Evolutionary conservation across 371 early-diverging fungal genomes (phyloP).

Genomic region (Haplosporangium sp.): DNA sequence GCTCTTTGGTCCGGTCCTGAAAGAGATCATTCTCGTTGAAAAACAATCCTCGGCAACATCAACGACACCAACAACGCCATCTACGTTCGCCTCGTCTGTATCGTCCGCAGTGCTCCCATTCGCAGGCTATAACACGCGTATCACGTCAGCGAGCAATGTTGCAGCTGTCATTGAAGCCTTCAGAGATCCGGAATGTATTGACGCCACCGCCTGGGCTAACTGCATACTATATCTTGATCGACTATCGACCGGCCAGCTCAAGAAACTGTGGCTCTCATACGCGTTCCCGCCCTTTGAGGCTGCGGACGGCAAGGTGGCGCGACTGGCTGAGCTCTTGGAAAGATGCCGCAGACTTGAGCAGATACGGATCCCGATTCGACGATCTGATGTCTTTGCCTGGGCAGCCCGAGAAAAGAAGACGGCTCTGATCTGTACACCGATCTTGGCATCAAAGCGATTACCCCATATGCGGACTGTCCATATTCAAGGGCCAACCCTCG

Average conservation of each 20-base stretch:
- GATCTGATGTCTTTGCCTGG: constrained; percentile 36
- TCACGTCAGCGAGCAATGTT: not conserved
- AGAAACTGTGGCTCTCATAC: constrained; percentile 22
- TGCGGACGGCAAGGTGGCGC: constrained; percentile 9
- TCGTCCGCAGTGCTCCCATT: not conserved
- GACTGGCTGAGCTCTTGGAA: constrained; percentile 20
- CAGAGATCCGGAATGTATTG: constrained; percentile 21
- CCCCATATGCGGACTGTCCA: constrained; percentile 24
- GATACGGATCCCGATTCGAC: constrained; percentile 31
- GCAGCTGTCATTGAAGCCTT: constrained; percentile 17
- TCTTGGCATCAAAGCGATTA: constrained; percentile 31
- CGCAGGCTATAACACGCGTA: not conserved
- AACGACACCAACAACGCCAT: constrained; percentile 1
- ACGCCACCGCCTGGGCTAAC: constrained; percentile 29
- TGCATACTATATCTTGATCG: constrained; percentile 26
- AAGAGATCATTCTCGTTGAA: constrained; percentile 16
- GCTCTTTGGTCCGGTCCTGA: constrained; percentile 38
- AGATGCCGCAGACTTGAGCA: constrained; percentile 29
- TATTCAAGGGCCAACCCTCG: constrained; percentile 35
- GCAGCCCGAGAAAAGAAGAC: constrained; percentile 26
- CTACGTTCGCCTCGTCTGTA: not conserved
- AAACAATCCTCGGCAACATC: not conserved
- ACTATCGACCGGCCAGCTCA: constrained; percentile 6
- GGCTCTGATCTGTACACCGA: constrained; percentile 37
- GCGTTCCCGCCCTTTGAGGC: constrained; percentile 20